Conservation (phyloP, 441 rosid species). For the Gossypium davidsonii region DNA sequence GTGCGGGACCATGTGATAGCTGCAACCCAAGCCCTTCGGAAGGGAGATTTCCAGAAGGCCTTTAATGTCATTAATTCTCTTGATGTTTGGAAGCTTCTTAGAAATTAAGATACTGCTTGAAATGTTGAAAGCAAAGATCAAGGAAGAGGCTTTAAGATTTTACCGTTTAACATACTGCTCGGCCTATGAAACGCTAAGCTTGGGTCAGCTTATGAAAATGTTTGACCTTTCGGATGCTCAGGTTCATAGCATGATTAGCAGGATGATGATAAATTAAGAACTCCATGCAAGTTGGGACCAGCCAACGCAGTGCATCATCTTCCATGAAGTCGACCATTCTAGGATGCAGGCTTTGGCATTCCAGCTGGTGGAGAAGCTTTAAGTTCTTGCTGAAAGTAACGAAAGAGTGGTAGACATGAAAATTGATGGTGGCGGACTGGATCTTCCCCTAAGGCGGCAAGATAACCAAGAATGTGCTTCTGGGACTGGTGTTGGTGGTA, state of each 20-base stretch:
- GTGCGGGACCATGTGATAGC: too few species aligned
- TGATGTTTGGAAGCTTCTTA: conserved; percentile 56
- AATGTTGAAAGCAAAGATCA: conserved; percentile 51
- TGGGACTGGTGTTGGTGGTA: conserved; percentile 33
- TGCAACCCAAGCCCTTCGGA: too few species aligned
- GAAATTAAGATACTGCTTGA: conserved; percentile 34
- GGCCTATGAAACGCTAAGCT: conserved; percentile 43
- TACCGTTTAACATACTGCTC: conserved; percentile 44
- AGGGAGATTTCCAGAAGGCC: conserved; percentile 24
- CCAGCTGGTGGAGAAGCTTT: conserved; percentile 58
- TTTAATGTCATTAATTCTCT: conserved; percentile 44
- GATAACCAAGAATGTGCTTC: conserved; percentile 58
- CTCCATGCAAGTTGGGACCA: conserved; percentile 84
- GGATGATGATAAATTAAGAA: conserved; percentile 64
- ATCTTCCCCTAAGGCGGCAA: conserved; percentile 52
- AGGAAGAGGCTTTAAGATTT: conserved; percentile 61
- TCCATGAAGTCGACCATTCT: conserved; percentile 57
- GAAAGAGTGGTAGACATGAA: conserved; percentile 63
- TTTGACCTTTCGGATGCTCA: conserved; percentile 46
- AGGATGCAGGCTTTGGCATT: conserved; percentile 70
- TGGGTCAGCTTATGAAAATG: conserved; percentile 47
- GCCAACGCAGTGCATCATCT: conserved; percentile 56
- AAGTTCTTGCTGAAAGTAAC: conserved; percentile 48
- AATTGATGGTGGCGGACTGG: conserved; percentile 57
- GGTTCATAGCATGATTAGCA: conserved; percentile 38